Evolutionary conservation across 306 rosid genomes (phyloP).

Genomic region (Canavalia ensiformis): DNA sequence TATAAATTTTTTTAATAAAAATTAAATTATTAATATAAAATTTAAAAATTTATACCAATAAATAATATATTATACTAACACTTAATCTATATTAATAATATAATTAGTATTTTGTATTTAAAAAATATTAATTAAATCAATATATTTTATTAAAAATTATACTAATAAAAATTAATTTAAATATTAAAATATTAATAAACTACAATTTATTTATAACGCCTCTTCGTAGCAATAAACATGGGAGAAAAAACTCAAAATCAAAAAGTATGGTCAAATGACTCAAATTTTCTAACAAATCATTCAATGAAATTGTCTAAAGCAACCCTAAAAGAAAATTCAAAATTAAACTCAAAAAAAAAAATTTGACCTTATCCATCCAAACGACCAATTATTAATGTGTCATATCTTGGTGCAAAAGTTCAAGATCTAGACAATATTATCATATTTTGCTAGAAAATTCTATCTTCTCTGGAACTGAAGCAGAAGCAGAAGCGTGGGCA

Average conservation of each 20-base stretch:
- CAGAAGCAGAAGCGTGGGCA: not conserved
- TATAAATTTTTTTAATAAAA: too few relatives aligned
- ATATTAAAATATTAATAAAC: too few relatives aligned
- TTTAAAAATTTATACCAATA: too few relatives aligned
- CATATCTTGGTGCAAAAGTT: not conserved
- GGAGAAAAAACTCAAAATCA: not conserved
- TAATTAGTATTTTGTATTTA: too few relatives aligned
- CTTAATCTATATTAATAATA: too few relatives aligned
- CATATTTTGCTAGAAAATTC: not conserved
- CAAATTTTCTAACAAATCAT: not conserved
- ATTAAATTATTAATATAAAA: too few relatives aligned
- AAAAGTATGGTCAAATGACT: conserved; percentile 16
- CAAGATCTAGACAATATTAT: not conserved
- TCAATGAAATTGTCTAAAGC: not conserved
- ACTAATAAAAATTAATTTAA: too few relatives aligned
- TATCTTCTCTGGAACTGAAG: not conserved
- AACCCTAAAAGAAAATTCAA: not conserved
- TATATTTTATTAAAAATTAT: too few relatives aligned
- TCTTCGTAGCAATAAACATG: not conserved
- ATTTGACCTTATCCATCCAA: conserved; percentile 42
- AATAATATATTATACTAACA: too few relatives aligned
- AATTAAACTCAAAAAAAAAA: not conserved
- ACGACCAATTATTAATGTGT: not conserved
- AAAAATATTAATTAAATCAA: too few relatives aligned
- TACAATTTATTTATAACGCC: too few relatives aligned